phyloP scores from a whole-genome alignment of 495 filamentous ascomycete genomes.

The Penicillium odoratum region DNA sequence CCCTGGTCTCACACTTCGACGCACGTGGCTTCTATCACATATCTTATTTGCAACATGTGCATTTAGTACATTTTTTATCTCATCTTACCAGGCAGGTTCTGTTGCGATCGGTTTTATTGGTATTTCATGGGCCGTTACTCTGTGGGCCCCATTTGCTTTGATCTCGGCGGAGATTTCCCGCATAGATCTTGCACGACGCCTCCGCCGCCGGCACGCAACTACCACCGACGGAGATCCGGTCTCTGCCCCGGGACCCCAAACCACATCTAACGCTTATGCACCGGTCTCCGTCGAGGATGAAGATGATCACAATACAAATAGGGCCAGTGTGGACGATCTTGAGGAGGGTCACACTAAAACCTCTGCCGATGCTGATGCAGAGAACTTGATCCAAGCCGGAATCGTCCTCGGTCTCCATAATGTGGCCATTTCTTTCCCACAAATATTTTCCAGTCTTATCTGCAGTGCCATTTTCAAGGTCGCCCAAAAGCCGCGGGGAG shows the following conservation, averaged over 20 bases:
- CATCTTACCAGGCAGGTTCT: constrained; percentile 62
- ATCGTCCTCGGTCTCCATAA: constrained; percentile 91
- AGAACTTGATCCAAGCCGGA: constrained; percentile 65
- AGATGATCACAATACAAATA: background rate
- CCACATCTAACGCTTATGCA: constrained; percentile 11
- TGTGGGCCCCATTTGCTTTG: constrained; percentile 91
- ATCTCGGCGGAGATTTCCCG: constrained; percentile 84
- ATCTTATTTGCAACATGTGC: constrained; percentile 75
- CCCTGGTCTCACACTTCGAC: constrained; percentile 77
- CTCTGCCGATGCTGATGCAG: constrained; percentile 14
- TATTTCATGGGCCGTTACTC: constrained; percentile 82
- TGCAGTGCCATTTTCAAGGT: constrained; percentile 77
- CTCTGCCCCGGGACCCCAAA: background rate
- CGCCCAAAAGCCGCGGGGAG: constrained; percentile 80
- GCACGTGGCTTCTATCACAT: constrained; percentile 81
- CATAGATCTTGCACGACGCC: constrained; percentile 67
- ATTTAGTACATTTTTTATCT: constrained; percentile 78
- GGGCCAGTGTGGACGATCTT: constrained; percentile 25
- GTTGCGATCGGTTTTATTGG: constrained; percentile 75
- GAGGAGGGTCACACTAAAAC: constrained; percentile 26
- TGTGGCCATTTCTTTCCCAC: constrained; percentile 82
- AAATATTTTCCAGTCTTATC: constrained; percentile 81
- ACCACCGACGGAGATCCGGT: constrained; percentile 13
- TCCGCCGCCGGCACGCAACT: constrained; percentile 39
- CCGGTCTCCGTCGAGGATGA: constrained; percentile 16